A percentile compares a stretch with the other conserved stretches of the same genome.
Conservation (phyloP, 257 asterid genomes). For the Hygrophila difformis region DNA sequence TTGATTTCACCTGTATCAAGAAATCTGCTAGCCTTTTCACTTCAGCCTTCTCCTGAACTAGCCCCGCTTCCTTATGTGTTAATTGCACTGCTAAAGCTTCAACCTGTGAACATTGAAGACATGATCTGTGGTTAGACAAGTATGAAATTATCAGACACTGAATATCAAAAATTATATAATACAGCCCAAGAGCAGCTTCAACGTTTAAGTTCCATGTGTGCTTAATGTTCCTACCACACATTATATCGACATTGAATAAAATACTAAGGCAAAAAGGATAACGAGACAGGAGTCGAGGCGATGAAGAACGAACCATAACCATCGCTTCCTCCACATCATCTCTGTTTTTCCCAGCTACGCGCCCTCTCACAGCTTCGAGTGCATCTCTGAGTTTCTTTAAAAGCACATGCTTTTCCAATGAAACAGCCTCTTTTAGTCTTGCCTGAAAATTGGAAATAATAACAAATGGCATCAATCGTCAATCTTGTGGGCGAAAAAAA, state of each 20-base stretch:
- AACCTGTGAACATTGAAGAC: constrained; percentile 36
- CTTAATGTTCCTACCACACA: too few species aligned
- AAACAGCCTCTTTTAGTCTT: constrained; percentile 74
- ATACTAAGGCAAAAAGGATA: neutral
- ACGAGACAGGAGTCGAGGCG: too few species aligned
- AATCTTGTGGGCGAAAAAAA: too few species aligned
- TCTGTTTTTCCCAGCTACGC: constrained; percentile 75
- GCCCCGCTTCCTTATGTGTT: constrained; percentile 88
- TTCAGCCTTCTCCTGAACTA: constrained; percentile 86
- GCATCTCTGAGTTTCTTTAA: too few species aligned
- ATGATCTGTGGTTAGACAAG: neutral
- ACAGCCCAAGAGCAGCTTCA: too few species aligned
- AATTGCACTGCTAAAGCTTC: constrained; percentile 87
- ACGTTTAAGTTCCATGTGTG: too few species aligned
- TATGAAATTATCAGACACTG: constrained; percentile 5
- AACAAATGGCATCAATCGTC: neutral
- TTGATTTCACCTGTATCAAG: constrained; percentile 64
- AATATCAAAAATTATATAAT: too few species aligned
- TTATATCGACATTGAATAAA: too few species aligned
- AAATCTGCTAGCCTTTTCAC: constrained; percentile 84
- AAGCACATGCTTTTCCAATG: constrained; percentile 87
- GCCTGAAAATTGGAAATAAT: constrained; percentile 41
- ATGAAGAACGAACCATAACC: constrained; percentile 56
- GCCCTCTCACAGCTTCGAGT: constrained; percentile 74
- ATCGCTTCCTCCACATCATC: constrained; percentile 93